These are phyloP conservation scores for Trichocladium antarcticum DNA, from an alignment of 495 filamentous ascomycete species.

Conservation along the genomic window DNA sequence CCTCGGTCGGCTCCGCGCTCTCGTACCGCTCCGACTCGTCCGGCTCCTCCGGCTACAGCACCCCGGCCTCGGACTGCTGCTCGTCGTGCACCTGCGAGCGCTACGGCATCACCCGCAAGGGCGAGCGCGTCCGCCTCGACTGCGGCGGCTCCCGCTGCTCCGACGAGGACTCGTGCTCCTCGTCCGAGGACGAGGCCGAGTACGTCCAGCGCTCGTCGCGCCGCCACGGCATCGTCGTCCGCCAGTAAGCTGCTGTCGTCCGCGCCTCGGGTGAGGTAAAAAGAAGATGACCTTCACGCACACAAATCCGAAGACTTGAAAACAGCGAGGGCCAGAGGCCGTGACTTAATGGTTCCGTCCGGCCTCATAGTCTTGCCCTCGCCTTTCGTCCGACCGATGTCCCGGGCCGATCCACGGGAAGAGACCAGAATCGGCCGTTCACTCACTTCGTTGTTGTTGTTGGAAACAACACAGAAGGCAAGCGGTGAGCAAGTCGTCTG, in stretches of 20 bases:
- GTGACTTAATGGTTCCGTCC: background rate
- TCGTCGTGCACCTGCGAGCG: conserved; percentile 74
- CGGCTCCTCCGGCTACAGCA: conserved; percentile 60
- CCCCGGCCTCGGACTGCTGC: conserved; percentile 41
- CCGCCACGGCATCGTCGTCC: conserved; percentile 69
- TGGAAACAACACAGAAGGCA: conserved; percentile 5
- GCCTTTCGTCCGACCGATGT: background rate
- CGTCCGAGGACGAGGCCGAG: conserved; percentile 49
- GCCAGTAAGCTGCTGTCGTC: conserved; percentile 28
- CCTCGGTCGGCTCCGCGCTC: conserved; percentile 61
- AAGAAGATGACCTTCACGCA: conserved; percentile 18
- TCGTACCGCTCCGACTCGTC: conserved; percentile 68
- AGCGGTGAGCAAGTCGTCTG: conserved; percentile 3
- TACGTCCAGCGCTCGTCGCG: conserved; percentile 47
- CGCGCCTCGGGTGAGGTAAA: conserved; percentile 23
- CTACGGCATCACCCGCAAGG: conserved; percentile 90
- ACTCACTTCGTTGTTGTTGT: conserved; percentile 15
- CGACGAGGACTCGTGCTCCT: conserved; percentile 54
- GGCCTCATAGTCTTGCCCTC: conserved; percentile 1
- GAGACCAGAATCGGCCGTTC: conserved; percentile 6
- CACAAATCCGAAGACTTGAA: conserved; percentile 5
- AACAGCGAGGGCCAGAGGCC: background rate
- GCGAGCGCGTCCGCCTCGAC: conserved; percentile 86
- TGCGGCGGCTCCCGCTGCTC: conserved; percentile 80
- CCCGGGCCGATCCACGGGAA: conserved; percentile 2